Evolutionary conservation across 202 grass and related monocot species (phyloP).

Genomic region (Schoenoplectus triqueter): DNA sequence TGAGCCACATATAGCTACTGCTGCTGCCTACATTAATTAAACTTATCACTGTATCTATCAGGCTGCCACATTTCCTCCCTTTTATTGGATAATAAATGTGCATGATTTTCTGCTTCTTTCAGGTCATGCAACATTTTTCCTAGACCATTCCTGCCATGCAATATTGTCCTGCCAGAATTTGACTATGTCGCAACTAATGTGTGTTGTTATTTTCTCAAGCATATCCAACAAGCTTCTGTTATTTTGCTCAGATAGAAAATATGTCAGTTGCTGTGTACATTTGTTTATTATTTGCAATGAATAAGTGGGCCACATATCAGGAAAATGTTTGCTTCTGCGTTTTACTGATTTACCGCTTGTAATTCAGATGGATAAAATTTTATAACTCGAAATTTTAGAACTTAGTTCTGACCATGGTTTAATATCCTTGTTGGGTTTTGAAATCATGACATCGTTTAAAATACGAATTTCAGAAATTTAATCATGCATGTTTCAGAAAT

Average conservation of each 20-base stretch:
- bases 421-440: too few species aligned
- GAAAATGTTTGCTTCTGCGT: background rate
- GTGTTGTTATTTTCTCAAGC: background rate
- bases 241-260: background rate
- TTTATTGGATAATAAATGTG: background rate
- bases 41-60: background rate
- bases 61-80: background rate
- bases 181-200: background rate
- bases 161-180: background rate
- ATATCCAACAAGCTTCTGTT: background rate
- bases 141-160: background rate
- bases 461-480: too few species aligned
- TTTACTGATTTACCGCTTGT: conserved; percentile 1
- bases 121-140: background rate
- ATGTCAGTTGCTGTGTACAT: background rate
- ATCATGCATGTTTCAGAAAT: too few species aligned
- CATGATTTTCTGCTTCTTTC: background rate
- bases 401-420: too few species aligned
- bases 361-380: background rate
- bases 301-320: background rate
- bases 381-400: too few species aligned
- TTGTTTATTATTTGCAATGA: conserved; percentile 15
- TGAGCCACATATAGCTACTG: too few species aligned
- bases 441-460: too few species aligned
- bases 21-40: too few species aligned